These are phyloP conservation scores for Catharanthus roseus DNA, from an alignment of 257 asterid genomes.

Conservation along the genomic window DNA sequence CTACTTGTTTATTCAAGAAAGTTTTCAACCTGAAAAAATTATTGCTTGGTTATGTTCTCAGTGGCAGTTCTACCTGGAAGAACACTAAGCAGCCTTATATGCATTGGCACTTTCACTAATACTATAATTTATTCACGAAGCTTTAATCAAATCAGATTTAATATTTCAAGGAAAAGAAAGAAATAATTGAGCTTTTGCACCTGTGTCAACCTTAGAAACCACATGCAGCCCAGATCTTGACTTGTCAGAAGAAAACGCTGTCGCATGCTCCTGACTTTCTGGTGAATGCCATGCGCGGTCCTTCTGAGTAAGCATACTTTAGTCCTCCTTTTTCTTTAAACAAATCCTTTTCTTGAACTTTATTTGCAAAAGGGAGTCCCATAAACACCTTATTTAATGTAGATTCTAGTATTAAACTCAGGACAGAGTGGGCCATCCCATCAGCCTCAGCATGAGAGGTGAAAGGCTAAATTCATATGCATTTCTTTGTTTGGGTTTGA, in stretches of 20 bases:
- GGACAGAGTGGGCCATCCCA: slow-evolving; percentile 27
- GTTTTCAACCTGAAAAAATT: background rate
- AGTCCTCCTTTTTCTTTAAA: background rate
- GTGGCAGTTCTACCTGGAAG: slow-evolving; percentile 2
- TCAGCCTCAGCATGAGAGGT: slow-evolving; percentile 20
- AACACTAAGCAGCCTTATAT: background rate
- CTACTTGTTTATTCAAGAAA: slow-evolving; percentile 4
- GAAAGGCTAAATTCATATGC: slow-evolving; percentile 13
- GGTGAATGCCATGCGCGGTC: slow-evolving; percentile 9
- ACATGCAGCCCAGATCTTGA: slow-evolving; percentile 18
- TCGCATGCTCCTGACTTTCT: slow-evolving; percentile 9
- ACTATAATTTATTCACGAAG: background rate
- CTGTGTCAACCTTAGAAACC: slow-evolving; percentile 9
- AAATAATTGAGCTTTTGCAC: background rate
- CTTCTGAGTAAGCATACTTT: background rate
- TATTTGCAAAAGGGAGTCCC: background rate
- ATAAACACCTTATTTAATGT: too few species aligned
- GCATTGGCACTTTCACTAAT: background rate
- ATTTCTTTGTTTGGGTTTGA: slow-evolving; percentile 38
- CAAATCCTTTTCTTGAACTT: background rate
- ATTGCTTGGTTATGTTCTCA: background rate
- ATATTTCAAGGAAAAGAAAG: background rate
- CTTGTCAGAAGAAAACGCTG: slow-evolving; percentile 21
- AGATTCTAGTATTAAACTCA: background rate
- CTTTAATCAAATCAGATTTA: background rate